phyloP scores from a whole-genome alignment of 176 grass and related monocot genomes.

The Aegilops longissima region DNA sequence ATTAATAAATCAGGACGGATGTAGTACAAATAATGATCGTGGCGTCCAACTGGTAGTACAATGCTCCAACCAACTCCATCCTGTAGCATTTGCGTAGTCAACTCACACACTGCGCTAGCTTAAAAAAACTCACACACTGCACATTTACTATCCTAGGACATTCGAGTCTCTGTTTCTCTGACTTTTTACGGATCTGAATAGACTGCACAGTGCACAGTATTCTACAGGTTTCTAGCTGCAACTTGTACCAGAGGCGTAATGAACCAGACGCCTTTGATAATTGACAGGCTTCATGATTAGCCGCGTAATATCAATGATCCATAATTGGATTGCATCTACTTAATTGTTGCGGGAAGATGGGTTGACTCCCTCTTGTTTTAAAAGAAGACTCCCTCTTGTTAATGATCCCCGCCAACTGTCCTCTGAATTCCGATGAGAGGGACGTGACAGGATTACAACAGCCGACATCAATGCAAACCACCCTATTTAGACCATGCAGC shows the following conservation, averaged over 20 bases:
- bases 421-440: conserved; percentile 20
- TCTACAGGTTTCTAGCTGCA: too few relatives aligned
- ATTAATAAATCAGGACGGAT: too few relatives aligned
- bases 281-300: conserved; percentile 3
- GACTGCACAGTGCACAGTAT: neutral
- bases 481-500: neutral
- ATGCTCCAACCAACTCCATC: neutral
- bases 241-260: neutral
- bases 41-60: neutral
- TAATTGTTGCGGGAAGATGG: neutral
- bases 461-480: neutral
- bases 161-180: neutral
- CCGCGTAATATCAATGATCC: conserved; percentile 12
- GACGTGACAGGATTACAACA: neutral
- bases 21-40: neutral
- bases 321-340: neutral
- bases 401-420: neutral
- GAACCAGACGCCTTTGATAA: neutral
- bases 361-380: neutral
- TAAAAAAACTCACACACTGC: neutral
- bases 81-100: neutral
- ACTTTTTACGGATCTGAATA: neutral
- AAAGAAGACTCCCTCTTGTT: neutral
- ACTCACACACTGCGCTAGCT: neutral
- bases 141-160: neutral